Conservation (phyloP, 1,284 basidiomycete genomes). For the Trichosporon sp. region DNA sequence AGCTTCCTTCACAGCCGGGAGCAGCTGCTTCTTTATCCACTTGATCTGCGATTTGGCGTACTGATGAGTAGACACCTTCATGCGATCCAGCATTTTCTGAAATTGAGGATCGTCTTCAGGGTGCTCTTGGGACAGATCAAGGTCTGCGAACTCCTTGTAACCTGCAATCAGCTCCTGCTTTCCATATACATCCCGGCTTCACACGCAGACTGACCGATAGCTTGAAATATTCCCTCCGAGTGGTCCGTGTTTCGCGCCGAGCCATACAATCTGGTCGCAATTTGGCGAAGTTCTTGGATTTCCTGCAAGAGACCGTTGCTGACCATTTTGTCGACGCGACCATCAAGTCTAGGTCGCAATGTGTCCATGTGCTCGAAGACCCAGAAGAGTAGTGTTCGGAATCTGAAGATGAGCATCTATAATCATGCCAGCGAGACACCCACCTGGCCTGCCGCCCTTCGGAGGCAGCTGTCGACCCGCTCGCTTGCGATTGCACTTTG, state of each 20-base stretch:
- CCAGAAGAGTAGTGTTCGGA: conserved; percentile 84
- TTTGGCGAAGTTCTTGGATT: conserved; percentile 55
- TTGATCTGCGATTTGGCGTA: conserved; percentile 88
- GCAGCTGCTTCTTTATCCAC: conserved; percentile 87
- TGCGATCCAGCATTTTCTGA: conserved; percentile 55
- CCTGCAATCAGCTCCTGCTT: conserved; percentile 52
- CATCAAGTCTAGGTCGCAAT: conserved; percentile 66
- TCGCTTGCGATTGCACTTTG: background rate
- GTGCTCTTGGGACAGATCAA: conserved; percentile 34
- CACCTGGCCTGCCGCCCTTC: background rate
- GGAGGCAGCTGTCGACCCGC: background rate
- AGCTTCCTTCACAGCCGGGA: conserved; percentile 64
- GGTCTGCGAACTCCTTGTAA: conserved; percentile 75
- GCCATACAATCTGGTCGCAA: conserved; percentile 43
- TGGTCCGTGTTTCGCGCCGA: conserved; percentile 32
- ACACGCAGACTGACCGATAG: conserved; percentile 81
- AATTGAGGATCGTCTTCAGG: conserved; percentile 6
- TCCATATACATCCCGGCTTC: background rate
- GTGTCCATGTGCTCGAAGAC: conserved; percentile 67
- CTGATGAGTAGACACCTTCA: conserved; percentile 81
- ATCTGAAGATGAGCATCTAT: conserved; percentile 51
- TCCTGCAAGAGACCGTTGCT: conserved; percentile 80
- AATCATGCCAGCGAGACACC: background rate
- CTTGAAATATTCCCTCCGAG: conserved; percentile 77
- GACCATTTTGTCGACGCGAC: conserved; percentile 84